Evolutionary conservation across 2,329 filamentous ascomycete genomes (phyloP), one percentile per base, ranked within the genome.

Genomic region (Ploettnerulaceae sp.): DNA sequence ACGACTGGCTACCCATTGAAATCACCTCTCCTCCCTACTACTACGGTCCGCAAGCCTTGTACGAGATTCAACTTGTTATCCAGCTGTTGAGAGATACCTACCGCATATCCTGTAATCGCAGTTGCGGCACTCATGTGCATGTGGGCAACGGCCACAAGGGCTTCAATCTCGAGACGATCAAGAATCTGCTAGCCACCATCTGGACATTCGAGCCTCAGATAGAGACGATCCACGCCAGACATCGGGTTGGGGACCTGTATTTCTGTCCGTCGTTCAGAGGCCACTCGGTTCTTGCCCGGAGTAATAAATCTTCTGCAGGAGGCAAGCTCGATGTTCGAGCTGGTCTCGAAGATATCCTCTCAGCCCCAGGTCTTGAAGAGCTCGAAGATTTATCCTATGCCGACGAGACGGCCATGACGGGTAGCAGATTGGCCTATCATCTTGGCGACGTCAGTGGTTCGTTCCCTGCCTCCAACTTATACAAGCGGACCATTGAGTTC

Each of bases 61-160:
- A 32, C 7, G 42, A 50, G 6, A 38, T 59, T 11, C 17, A 38
- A n/a, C 15, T 15, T 0, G 45, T 49, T 1, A 52, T 46, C 18
- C 12, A 26, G 3, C 8, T 54, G 6, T n/a, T 61, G 9, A 26
- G 26, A 7, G 35, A 33, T 0, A 52, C 21, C 1, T 58, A 59
- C 39, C 45, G 56, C 5, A 26, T 63, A 6, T 37, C 53, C n/a
- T 42, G 47, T 31, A 63, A 64, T 40, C 18, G 44, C 3, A 51
- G 49, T 5, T 59, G 55, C 20, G 62, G 59, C 0, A 24, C 63
- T 1, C 63, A 67, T 36, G 54, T 66, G 14, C 63, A 67, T 40
- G 51, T 66, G 18, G 61, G 62, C 4, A 57, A 62, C 20, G 55
- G 52, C 1, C 29, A 22, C n/a, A 21, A 50, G 3, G 54, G 56